A percentile compares a stretch with the other conserved stretches of the same genome.
phyloP scores from a whole-genome alignment of 2,329 filamentous ascomycete species.

The Trichoderma semiorbis region DNA sequence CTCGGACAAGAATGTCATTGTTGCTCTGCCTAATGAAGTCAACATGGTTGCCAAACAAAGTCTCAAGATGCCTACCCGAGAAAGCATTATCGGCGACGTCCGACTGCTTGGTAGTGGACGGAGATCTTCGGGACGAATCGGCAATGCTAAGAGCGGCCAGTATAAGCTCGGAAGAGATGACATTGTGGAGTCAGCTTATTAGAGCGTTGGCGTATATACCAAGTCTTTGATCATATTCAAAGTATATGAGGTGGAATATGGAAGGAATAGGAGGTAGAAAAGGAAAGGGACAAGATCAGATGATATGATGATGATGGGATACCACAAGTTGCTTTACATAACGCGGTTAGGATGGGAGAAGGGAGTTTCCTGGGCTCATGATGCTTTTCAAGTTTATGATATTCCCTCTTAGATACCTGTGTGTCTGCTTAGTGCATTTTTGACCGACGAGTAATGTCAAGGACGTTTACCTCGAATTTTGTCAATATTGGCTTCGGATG shows the following conservation, averaged over 20 bases:
- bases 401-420: conserved; percentile 11
- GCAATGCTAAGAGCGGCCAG: conserved; percentile 53
- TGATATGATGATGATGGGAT: conserved; percentile 2
- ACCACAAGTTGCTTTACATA: conserved; percentile 11
- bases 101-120: conserved; percentile 46
- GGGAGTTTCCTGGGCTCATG: conserved; percentile 15
- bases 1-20: conserved; percentile 96
- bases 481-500: not conserved
- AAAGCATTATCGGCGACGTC: conserved; percentile 76
- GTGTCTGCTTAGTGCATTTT: not conserved
- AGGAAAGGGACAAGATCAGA: not conserved
- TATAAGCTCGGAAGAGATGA: conserved; percentile 78
- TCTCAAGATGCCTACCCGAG: conserved; percentile 82
- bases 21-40: conserved; percentile 93
- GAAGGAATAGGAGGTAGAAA: not conserved
- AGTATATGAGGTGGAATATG: not conserved
- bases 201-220: conserved; percentile 19
- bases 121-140: conserved; percentile 50
- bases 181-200: conserved; percentile 71
- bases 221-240: not conserved
- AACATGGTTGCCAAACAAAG: conserved; percentile 91
- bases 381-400: not conserved
- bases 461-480: not conserved
- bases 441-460: not conserved
- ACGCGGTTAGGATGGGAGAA: not conserved